Evolutionary conservation across 139 green algal species (phyloP), one percentile per base, ranked within the genome.

Genomic region (Micractinium sp.): DNA sequence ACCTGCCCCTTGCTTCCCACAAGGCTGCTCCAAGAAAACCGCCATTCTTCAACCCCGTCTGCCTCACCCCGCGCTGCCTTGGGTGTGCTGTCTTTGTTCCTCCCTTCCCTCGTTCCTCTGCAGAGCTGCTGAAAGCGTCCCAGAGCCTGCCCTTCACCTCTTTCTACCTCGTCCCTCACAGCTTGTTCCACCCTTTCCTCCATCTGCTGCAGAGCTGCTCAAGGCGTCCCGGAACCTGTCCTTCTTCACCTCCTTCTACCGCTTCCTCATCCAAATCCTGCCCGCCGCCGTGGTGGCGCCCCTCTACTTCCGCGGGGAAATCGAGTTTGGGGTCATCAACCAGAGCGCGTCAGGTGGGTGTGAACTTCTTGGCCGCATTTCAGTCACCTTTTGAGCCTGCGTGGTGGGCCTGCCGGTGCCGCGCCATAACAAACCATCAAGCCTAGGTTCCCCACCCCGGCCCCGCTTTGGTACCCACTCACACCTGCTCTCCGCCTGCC

Each of bases 281-380:
- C 98, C 98, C 14, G 96, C 98, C 35, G 98, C 97, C 12, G 98
- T 99, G n/a, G 96, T 99, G 61, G 97, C 97, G n/a, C 97, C 97
- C 18, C 94, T 99, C 23, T 99, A 95, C 94, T 99, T 99, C 93
- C 84, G 92, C 33, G 97, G 97, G 67, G 95, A 99, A 90, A 99
- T 99, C 81, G 98, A 99, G 90, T 99, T 99, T 95, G 98, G 98
- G 20, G 98, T 99, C 35, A 97, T 99, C 94, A 99, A 98, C 89
- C 98, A 99, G 94, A 97, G 93, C 89, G 94, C 95, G 27, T 96
- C 92, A 13, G 87, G 87, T 81, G 78, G 63, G 63, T 71, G 63
- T 16, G 2, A 27, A 5, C n/a, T n/a, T n/a, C n/a, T n/a, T n/a
- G n/a, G n/a, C n/a, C n/a, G n/a, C n/a, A n/a, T n/a, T n/a, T n/a